These are phyloP conservation scores for Leonotis leonurus DNA, from an alignment of 257 asterid genomes.

Conservation along the genomic window DNA sequence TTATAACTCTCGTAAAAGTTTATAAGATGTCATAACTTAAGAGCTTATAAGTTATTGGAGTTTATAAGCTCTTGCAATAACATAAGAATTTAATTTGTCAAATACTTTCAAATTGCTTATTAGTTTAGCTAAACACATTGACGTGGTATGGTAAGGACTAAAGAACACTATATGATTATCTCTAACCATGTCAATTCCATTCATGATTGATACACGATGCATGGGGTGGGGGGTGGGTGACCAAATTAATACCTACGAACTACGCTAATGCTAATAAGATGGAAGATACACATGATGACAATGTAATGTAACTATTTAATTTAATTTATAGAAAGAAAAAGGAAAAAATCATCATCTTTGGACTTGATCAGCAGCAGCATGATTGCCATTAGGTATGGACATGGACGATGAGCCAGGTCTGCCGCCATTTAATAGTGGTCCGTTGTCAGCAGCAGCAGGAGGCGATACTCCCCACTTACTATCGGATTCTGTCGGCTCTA, in stretches of 20 bases:
- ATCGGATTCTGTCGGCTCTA: conserved; percentile 85
- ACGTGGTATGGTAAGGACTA: too few species aligned
- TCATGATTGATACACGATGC: too few species aligned
- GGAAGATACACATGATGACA: conserved; percentile 39
- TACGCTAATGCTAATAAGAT: too few species aligned
- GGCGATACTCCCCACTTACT: conserved; percentile 78
- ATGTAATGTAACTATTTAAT: conserved; percentile 2
- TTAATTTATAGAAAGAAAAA: not conserved
- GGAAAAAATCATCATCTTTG: conserved; percentile 45
- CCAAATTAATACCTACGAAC: conserved; percentile 47
- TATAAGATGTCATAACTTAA: too few species aligned
- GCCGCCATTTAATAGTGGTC: conserved; percentile 49
- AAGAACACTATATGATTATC: conserved; percentile 15
- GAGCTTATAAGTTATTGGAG: too few species aligned
- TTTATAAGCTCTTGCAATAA: too few species aligned
- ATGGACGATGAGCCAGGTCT: conserved; percentile 63
- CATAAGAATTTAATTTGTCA: too few species aligned
- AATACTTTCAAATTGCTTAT: too few species aligned
- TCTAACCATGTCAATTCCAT: conserved; percentile 22
- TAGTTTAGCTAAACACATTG: too few species aligned
- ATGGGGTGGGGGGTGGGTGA: conserved; percentile 17
- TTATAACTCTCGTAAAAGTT: too few species aligned
- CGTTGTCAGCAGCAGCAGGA: conserved; percentile 63
- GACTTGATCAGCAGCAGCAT: conserved; percentile 58
- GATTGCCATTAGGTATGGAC: conserved; percentile 59